Evolutionary conservation across 805 yeast species (phyloP).

Genomic region (Kodamaea kaohsiungensis): DNA sequence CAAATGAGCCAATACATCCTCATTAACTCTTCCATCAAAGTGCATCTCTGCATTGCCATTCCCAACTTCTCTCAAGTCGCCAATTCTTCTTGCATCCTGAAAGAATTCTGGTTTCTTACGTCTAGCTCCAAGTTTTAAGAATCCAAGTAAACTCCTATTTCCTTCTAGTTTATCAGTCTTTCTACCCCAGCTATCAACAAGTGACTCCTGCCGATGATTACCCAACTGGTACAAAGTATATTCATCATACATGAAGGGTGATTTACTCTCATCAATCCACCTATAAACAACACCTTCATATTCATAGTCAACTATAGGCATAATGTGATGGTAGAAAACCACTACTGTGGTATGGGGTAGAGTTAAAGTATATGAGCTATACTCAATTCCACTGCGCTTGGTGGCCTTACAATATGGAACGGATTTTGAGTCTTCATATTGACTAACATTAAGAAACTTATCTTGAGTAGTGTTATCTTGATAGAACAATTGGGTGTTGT

Average conservation of each 20-base stretch:
- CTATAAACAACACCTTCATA: constrained; percentile 3
- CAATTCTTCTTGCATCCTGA: constrained; percentile 2
- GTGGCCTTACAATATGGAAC: neutral
- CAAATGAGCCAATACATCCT: constrained; percentile 1
- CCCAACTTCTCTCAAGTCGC: constrained; percentile 2
- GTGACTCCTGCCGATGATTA: neutral
- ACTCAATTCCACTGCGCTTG: neutral
- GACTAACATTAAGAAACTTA: neutral
- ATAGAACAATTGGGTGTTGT: neutral
- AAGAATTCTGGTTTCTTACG: constrained; percentile 2
- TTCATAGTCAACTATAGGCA: constrained; percentile 3
- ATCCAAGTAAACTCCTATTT: neutral
- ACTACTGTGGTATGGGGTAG: neutral
- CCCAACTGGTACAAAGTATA: constrained; percentile 1
- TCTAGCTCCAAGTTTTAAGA: constrained; percentile 1
- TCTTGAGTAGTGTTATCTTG: neutral
- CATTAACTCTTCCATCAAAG: neutral
- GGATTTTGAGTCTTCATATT: neutral
- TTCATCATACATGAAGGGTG: constrained; percentile 2
- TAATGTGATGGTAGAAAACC: constrained; percentile 1
- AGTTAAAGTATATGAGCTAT: neutral
- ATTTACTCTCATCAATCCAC: constrained; percentile 3
- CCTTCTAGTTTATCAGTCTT: neutral
- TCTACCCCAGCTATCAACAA: constrained; percentile 2
- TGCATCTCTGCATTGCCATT: constrained; percentile 1